Evolutionary conservation across 768 basidiomycete species (phyloP), one percentile per base, ranked within the genome.

Genomic region (Rhodotorula taiwanensis): DNA sequence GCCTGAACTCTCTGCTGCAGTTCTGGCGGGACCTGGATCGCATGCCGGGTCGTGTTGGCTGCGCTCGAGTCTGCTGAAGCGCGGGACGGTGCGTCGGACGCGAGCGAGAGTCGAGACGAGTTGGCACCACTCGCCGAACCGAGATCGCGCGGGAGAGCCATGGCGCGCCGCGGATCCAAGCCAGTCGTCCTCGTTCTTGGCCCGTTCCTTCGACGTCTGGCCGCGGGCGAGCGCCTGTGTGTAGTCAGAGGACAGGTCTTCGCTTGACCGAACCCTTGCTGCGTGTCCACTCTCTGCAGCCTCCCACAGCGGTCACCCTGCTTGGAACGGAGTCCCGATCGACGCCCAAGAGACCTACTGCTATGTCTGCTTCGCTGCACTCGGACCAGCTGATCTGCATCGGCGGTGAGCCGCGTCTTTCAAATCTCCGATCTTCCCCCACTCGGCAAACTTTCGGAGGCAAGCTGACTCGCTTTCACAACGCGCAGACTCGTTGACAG

Each of bases 401-500:
- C 23, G 64, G 64, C 28, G 64, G 64, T 53, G 23, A 28, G 64
- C 30, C 16, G 36, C 31, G 25, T 31, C 47, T 20, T 30, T 10
- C 28, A 13, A 15, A 7, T 11, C 36, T 31, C 43, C 0, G 9
- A 9, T 39, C 36, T 39, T 39, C 36, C 36, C 36, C 21, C n/a
- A n/a, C 39, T 30, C 43, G 42, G 23, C 15, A 49, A 20, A 42
- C 45, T 16, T 28, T 27, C 18, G n/a, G n/a, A n/a, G n/a, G n/a
- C 20, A n/a, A 33, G 2, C 36, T 9, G 10, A 9, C 16, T 39
- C 36, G 9, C 36, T 39, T 9, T 16, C 10, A 16, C 36, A n/a
- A n/a, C 52, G 1, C 36, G 25, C 60, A 70, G 69, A 70, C 49
- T 66, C 64, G 21, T 59, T 70, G 47, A 70, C 69, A 4, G 64